These are phyloP conservation scores for Epicoccum nigrum DNA, from an alignment of 2,329 filamentous ascomycete genomes.

Conservation along the genomic window DNA sequence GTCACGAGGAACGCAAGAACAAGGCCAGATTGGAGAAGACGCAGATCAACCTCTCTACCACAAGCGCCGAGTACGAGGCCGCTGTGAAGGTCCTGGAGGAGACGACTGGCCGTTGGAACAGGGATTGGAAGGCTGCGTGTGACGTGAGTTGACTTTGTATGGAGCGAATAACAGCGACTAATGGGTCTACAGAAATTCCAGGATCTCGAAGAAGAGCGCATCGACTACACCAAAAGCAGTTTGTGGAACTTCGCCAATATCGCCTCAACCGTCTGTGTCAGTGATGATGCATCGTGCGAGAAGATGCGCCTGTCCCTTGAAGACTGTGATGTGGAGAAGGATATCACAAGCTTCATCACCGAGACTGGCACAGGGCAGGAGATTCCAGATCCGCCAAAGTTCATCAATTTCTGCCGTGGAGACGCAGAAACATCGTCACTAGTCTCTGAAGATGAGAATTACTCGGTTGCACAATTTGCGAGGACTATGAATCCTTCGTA, in stretches of 20 bases:
- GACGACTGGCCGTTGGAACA: slow-evolving; percentile 93
- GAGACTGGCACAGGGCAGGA: slow-evolving; percentile 93
- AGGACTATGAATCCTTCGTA: slow-evolving; percentile 95
- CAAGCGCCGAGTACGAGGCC: slow-evolving; percentile 91
- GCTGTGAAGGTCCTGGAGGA: slow-evolving; percentile 94
- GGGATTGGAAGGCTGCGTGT: slow-evolving; percentile 96
- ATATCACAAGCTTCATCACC: slow-evolving; percentile 86
- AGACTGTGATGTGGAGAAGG: slow-evolving; percentile 95
- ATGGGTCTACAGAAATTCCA: slow-evolving; percentile 78
- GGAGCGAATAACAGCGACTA: not conserved
- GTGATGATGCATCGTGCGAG: slow-evolving; percentile 90
- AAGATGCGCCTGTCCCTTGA: slow-evolving; percentile 93
- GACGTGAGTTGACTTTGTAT: slow-evolving; percentile 57
- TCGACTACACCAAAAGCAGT: slow-evolving; percentile 97
- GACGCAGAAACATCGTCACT: slow-evolving; percentile 85
- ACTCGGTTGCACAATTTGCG: slow-evolving; percentile 95
- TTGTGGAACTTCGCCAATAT: slow-evolving; percentile 98
- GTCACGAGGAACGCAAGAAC: slow-evolving; percentile 97
- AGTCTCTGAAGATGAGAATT: slow-evolving; percentile 82
- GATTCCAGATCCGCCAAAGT: slow-evolving; percentile 94
- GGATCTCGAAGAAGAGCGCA: slow-evolving; percentile 93
- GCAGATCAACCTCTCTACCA: slow-evolving; percentile 88
- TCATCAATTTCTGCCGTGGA: slow-evolving; percentile 97
- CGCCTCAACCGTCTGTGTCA: slow-evolving; percentile 95
- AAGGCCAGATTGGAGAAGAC: slow-evolving; percentile 99